Base-by-base conservation (phyloP, 2,329 filamentous ascomycete genomes). In the Kalmusia sp. region DNA sequence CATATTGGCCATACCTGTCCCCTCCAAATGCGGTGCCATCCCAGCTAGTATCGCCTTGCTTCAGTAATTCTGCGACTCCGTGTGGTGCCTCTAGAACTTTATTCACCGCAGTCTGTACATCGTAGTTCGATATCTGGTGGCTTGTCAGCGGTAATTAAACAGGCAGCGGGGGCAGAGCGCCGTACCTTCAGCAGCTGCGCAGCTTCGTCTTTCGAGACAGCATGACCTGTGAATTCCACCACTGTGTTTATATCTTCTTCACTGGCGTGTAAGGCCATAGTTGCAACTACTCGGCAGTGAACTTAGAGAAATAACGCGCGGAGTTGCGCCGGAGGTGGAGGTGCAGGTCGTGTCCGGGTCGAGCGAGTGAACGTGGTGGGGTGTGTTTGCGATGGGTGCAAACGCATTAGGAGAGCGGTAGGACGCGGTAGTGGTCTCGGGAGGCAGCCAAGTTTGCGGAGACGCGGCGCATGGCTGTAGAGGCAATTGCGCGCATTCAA, bases 1-100 rank as follows among this genome's bases (percentile, higher is more conserved):
- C 58, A 14, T 63, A 55, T n/a, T 67, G 50, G 22, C 67, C 70
- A 49, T 73, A 71, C 25, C 67, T 58, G 52, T 67, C 70, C n/a
- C 61, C 63, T 25, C 48, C 52, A 49, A 73, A 73, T 3, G 61
- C 65, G 45, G 52, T 67, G 44, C 63, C 60, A 55, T 74, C 70
- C 67, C 69, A 74, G n/a, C 46, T 57, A n/a, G 60, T 54, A 17
- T 59, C 57, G 19, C 61, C 59, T 25, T 64, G 54, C 39, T 55
- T 60, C 51, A 66, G 49, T 15, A 69, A 61, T 30, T 54, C 57
- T 34, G 56, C 57, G 8, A 69, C 51, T 7, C 54, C 49, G 14
- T 57, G 37, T 14, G 54, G 52, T 17, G 59, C 60, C 5, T 44
- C 52, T 6, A 37, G 33, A 52, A 63, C 63, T 21, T 69, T 69